Base-by-base conservation (phyloP, 495 filamentous ascomycete genomes). In the Talaromyces borbonicus region DNA sequence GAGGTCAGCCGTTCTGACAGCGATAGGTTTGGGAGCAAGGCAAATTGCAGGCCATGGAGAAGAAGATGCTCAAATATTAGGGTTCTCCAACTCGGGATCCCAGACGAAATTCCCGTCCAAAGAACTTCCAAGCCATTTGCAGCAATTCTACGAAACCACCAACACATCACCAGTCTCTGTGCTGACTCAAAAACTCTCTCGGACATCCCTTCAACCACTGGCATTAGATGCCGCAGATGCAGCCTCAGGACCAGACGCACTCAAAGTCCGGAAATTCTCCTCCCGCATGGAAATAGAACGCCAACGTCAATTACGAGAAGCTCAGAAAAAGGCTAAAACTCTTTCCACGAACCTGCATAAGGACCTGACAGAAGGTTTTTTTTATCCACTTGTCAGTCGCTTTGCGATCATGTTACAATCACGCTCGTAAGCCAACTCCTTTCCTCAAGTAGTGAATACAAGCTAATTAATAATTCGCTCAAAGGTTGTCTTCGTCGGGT, bases 241-340 rank as follows among this genome's bases (percentile, higher is more conserved):
- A 15, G 61, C 79, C 16, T 79, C 85, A 1, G 89, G 90, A 0
- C 88, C 90, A 0, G 80, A 86, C 50, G 78, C 80, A 4, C 78
- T 96, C 27, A 95, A 95, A 67, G 78, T 95, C 42, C 78, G 83
- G 43, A 86, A 79, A 14, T 87, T 88, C 63, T 84, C 80, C 22
- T 79, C 78, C 0, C 75, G 84, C 15, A 79, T 87, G 67, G 77
- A 76, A 35, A 78, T 82, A 15, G 77, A 84, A 56, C 75, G 74
- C 48, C 78, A 79, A 26, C 77, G 82, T 8, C 66, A 78, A 45
- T 51, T 67, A 30, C 66, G 66, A 24, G 65, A 65, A 11, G 54
- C 62, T 1, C 56, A 69, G 26, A 59, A 66, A 16, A 62, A 66
- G 36, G 59, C 70, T 22, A 81, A 80, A 50, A 72, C 79, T 1